Conservation (phyloP, 495 filamentous ascomycete species). For the Daldinia concentrica region DNA sequence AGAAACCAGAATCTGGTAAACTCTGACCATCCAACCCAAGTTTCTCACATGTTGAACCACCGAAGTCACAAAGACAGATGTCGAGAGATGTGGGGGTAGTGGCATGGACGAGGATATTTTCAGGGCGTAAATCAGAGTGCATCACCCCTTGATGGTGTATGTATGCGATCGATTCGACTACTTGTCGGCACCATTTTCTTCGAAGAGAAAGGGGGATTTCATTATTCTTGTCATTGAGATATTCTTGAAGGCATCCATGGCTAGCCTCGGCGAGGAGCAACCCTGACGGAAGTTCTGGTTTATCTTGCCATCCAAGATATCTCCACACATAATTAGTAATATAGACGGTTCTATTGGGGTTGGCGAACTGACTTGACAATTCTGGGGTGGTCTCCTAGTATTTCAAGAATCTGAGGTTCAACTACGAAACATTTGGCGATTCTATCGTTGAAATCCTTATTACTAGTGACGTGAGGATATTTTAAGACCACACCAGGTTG, state of each 20-base stretch:
- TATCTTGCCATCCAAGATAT: not conserved
- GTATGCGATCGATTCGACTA: not conserved
- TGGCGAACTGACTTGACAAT: not conserved
- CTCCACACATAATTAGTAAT: too few relatives aligned
- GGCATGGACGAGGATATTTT: not conserved
- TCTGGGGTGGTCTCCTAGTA: not conserved
- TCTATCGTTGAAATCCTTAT: not conserved
- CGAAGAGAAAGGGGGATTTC: not conserved
- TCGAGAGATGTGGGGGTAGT: not conserved
- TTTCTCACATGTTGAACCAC: not conserved
- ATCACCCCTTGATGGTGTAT: not conserved
- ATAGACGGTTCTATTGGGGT: not conserved
- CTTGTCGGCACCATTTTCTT: not conserved
- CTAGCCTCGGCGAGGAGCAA: not conserved
- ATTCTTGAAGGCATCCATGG: not conserved
- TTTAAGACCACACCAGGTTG: not conserved
- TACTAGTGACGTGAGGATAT: not conserved
- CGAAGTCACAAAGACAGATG: not conserved
- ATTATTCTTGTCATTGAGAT: not conserved
- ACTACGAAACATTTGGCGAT: not conserved
- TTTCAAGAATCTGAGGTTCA: not conserved
- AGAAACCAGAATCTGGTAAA: not conserved
- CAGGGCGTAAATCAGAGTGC: not conserved
- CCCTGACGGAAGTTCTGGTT: not conserved
- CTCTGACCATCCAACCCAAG: not conserved